Conservation (phyloP, 1,284 basidiomycete genomes). For the Retiboletus flavoniger region DNA sequence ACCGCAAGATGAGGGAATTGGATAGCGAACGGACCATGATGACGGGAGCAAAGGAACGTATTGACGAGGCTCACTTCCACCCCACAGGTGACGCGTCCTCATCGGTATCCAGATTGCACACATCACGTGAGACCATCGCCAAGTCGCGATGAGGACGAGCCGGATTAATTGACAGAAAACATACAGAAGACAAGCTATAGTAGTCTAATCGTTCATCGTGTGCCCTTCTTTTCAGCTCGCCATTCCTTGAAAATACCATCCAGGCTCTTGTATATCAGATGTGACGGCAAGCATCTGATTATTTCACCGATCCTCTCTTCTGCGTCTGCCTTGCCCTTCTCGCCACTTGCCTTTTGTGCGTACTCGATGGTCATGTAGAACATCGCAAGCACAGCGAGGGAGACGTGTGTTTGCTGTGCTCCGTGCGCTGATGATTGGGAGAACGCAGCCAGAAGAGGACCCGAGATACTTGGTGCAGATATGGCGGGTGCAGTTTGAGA, state of each 20-base stretch:
- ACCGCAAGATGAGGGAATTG: not conserved
- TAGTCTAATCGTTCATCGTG: constrained; percentile 34
- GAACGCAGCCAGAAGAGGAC: constrained; percentile 67
- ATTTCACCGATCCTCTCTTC: constrained; percentile 86
- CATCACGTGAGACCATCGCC: constrained; percentile 23
- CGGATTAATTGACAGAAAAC: constrained; percentile 13
- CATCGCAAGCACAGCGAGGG: constrained; percentile 86
- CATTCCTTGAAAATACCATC: constrained; percentile 94
- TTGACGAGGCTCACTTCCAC: not conserved
- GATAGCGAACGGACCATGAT: constrained; percentile 29
- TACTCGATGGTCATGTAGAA: constrained; percentile 83
- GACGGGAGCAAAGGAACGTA: constrained; percentile 13
- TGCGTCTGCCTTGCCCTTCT: constrained; percentile 65
- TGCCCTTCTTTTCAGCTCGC: constrained; percentile 75
- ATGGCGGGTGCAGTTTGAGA: constrained; percentile 58
- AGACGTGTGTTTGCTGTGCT: constrained; percentile 89
- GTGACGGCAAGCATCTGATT: constrained; percentile 80
- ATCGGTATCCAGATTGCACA: constrained; percentile 10
- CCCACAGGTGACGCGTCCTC: constrained; percentile 33
- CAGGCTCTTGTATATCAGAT: constrained; percentile 83
- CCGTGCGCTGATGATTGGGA: constrained; percentile 75
- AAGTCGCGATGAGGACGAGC: not conserved
- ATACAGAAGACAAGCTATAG: constrained; percentile 7
- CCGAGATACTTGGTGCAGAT: constrained; percentile 57
- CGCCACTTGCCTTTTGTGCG: constrained; percentile 67